phyloP scores from a whole-genome alignment of 805 yeast genomes.

The Zygosaccharomyces siamensis region DNA sequence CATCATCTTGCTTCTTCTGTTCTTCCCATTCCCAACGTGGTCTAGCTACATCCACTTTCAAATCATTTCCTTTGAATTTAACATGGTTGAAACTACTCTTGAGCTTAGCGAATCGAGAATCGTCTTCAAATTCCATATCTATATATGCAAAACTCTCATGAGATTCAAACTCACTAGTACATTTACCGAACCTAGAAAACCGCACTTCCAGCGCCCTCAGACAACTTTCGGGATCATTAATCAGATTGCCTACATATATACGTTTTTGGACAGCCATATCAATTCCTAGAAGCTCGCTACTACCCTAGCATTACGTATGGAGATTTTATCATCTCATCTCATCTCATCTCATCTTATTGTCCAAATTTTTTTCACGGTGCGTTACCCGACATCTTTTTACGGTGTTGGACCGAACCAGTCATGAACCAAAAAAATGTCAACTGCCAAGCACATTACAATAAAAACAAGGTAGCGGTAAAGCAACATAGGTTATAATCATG shows the following conservation, averaged over 20 bases:
- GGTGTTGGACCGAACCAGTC: neutral
- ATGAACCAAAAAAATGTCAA: neutral
- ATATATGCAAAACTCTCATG: conserved; percentile 57
- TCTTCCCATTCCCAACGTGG: conserved; percentile 48
- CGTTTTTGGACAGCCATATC: conserved; percentile 20
- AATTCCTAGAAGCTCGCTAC: too few relatives aligned
- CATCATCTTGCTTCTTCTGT: conserved; percentile 42
- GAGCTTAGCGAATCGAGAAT: conserved; percentile 42
- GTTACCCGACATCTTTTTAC: conserved; percentile 1
- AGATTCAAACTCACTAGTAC: conserved; percentile 49
- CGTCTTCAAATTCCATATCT: conserved; percentile 48
- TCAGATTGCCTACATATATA: conserved; percentile 31
- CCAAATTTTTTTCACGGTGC: neutral
- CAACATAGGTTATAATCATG: conserved; percentile 3
- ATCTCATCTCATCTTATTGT: conserved; percentile 4
- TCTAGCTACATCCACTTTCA: conserved; percentile 60
- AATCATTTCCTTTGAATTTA: conserved; percentile 65
- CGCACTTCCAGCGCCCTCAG: conserved; percentile 47
- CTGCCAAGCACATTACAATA: neutral
- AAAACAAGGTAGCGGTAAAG: neutral
- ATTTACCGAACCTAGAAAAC: conserved; percentile 56
- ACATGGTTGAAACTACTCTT: conserved; percentile 61
- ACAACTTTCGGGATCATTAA: conserved; percentile 24
- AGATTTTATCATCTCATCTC: conserved; percentile 11
- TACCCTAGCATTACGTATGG: neutral